Evolutionary conservation across 345 rosid genomes (phyloP).

Genomic region (Syzygium grande): DNA sequence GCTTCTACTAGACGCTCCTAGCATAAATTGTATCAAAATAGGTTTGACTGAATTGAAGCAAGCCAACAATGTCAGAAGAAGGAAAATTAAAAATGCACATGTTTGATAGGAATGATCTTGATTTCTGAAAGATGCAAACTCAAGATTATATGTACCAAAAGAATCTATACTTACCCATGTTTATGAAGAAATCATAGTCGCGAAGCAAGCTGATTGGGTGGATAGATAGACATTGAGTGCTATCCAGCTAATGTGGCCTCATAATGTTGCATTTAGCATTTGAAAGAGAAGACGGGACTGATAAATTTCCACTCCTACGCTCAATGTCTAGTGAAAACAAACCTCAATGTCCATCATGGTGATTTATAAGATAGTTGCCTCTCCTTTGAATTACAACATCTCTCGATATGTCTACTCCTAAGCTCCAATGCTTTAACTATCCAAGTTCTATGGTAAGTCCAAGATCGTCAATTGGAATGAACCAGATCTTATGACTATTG

Average conservation of each 20-base stretch:
- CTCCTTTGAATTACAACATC: background rate
- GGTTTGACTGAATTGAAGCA: background rate
- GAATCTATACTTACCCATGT: background rate
- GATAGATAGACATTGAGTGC: background rate
- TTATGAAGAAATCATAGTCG: background rate
- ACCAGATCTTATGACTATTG: background rate
- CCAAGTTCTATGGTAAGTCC: background rate
- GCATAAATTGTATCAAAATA: too few relatives aligned
- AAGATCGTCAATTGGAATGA: background rate
- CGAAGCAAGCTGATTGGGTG: background rate
- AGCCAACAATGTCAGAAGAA: background rate
- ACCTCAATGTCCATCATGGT: background rate
- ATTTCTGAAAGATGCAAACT: background rate
- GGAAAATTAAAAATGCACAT: background rate
- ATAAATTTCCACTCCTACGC: too few relatives aligned
- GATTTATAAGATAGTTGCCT: background rate
- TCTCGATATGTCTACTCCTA: background rate
- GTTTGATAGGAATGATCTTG: background rate
- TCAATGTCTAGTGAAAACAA: background rate
- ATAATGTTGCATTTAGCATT: background rate
- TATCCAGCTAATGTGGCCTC: accelerated
- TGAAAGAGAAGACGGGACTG: background rate
- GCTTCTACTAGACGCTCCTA: background rate
- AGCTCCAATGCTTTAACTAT: background rate
- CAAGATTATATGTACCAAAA: too few relatives aligned